Conservation (phyloP, 2,329 filamentous ascomycete genomes). For the Alternaria arbusti region DNA sequence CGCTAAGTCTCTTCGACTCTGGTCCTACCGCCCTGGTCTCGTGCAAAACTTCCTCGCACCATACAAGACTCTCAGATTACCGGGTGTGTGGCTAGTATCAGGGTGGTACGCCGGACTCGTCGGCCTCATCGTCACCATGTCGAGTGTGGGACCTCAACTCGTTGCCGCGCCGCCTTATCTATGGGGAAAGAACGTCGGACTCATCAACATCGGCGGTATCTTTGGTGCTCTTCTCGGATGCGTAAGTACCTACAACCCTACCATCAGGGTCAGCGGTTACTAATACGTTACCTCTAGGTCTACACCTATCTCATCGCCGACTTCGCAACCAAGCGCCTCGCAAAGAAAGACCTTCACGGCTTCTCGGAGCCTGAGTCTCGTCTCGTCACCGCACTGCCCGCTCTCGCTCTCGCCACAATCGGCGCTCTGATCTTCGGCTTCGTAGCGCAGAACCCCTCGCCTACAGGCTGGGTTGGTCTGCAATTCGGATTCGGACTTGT, state of each 20-base stretch:
- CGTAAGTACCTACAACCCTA: slow-evolving; percentile 3
- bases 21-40: slow-evolving; percentile 45
- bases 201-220: slow-evolving; percentile 49
- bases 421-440: slow-evolving; percentile 51
- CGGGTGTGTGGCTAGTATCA: slow-evolving; percentile 52
- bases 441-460: slow-evolving; percentile 46
- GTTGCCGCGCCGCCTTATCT: slow-evolving; percentile 50
- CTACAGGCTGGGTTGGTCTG: slow-evolving; percentile 49
- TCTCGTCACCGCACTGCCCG: slow-evolving; percentile 48
- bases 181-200: slow-evolving; percentile 49
- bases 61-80: slow-evolving; percentile 47
- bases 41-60: slow-evolving; percentile 46
- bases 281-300: slow-evolving; percentile 3
- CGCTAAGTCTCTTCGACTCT: slow-evolving; percentile 44
- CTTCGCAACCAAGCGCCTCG: slow-evolving; percentile 45
- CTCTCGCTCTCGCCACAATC: slow-evolving; percentile 46
- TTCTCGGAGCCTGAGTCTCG: slow-evolving; percentile 51
- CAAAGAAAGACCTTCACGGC: slow-evolving; percentile 46
- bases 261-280: background rate
- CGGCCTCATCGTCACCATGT: slow-evolving; percentile 49
- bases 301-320: slow-evolving; percentile 50
- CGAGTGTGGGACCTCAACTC: slow-evolving; percentile 47
- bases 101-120: slow-evolving; percentile 53
- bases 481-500: slow-evolving; percentile 50
- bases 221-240: slow-evolving; percentile 47